Conservation (phyloP, 108 stramenopile genomes). For the Cylindrotheca closterium region DNA sequence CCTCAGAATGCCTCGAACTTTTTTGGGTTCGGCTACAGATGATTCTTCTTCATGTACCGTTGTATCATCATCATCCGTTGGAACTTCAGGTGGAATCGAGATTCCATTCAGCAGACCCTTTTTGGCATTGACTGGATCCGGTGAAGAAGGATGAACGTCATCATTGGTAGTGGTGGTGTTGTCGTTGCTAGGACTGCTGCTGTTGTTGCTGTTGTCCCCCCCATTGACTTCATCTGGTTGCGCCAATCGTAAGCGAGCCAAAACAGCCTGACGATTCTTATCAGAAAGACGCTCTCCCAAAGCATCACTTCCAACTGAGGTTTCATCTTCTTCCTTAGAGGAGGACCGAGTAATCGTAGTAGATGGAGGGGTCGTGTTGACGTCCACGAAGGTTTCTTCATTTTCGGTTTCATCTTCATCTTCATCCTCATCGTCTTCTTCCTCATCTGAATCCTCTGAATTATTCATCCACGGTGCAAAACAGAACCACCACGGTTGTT, state of each 20-base stretch:
- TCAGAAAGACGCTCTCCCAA: slow-evolving; percentile 44
- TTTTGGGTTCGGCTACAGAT: neutral
- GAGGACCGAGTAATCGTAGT: neutral
- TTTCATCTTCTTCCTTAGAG: slow-evolving; percentile 33
- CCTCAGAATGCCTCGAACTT: slow-evolving; percentile 42
- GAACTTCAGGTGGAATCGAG: too few relatives aligned
- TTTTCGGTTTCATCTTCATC: slow-evolving; percentile 2
- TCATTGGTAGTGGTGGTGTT: neutral
- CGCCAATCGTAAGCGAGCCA: slow-evolving; percentile 45
- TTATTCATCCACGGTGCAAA: slow-evolving; percentile 27
- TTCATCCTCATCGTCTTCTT: slow-evolving; percentile 5
- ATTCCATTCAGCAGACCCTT: slow-evolving; percentile 11
- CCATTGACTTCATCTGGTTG: slow-evolving; percentile 14
- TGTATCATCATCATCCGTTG: too few relatives aligned
- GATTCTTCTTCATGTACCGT: too few relatives aligned
- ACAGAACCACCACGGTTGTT: slow-evolving; percentile 22
- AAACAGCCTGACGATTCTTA: slow-evolving; percentile 41
- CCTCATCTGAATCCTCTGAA: neutral
- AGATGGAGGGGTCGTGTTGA: neutral
- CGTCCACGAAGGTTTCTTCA: neutral
- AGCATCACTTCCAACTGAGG: slow-evolving; percentile 35
- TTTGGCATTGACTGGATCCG: neutral
- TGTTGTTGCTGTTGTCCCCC: neutral
- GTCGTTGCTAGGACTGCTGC: neutral
- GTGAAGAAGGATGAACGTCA: neutral